A percentile compares a stretch with the other conserved stretches of the same genome.
phyloP scores from a whole-genome alignment of 495 filamentous ascomycete genomes.

The Daldinia bambusicola region DNA sequence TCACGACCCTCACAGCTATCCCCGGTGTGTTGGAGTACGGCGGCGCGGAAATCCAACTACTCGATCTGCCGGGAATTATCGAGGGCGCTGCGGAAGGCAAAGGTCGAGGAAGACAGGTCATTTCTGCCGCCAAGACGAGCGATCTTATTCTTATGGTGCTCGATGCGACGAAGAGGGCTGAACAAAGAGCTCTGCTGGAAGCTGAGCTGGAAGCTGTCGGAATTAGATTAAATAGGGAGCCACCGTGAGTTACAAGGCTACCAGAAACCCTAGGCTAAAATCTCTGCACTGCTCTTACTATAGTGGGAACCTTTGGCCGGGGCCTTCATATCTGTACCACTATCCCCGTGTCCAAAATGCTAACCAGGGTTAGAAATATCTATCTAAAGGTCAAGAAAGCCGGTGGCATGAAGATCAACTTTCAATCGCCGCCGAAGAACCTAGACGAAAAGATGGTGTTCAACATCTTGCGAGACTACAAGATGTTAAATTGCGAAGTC shows the following conservation, averaged over 20 bases:
- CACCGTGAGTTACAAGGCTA: slow-evolving; percentile 71
- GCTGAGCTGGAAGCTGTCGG: slow-evolving; percentile 96
- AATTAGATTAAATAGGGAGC: slow-evolving; percentile 90
- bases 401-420: slow-evolving; percentile 98
- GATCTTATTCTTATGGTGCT: slow-evolving; percentile 97
- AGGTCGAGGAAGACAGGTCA: slow-evolving; percentile 94
- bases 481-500: slow-evolving; percentile 97
- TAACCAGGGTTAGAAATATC: slow-evolving; percentile 75
- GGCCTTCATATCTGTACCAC: neutral
- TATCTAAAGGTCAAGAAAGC: slow-evolving; percentile 98
- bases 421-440: slow-evolving; percentile 85
- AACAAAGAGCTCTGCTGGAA: slow-evolving; percentile 90
- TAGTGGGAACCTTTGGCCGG: neutral
- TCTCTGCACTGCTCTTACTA: neutral
- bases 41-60: slow-evolving; percentile 96
- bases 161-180: slow-evolving; percentile 95
- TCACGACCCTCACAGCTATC: slow-evolving; percentile 98
- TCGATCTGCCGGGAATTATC: slow-evolving; percentile 98
- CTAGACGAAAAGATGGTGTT: slow-evolving; percentile 97
- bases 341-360: slow-evolving; percentile 5
- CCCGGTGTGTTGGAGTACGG: slow-evolving; percentile 98
- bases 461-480: slow-evolving; percentile 97
- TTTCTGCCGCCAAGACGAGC: slow-evolving; percentile 99
- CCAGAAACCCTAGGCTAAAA: neutral
- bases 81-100: slow-evolving; percentile 97